Percentiles rank a stretch among this genome's conserved stretches.
Evolutionary conservation across 148 eudicot species (phyloP).

Genomic region (Camellia granthamiana): DNA sequence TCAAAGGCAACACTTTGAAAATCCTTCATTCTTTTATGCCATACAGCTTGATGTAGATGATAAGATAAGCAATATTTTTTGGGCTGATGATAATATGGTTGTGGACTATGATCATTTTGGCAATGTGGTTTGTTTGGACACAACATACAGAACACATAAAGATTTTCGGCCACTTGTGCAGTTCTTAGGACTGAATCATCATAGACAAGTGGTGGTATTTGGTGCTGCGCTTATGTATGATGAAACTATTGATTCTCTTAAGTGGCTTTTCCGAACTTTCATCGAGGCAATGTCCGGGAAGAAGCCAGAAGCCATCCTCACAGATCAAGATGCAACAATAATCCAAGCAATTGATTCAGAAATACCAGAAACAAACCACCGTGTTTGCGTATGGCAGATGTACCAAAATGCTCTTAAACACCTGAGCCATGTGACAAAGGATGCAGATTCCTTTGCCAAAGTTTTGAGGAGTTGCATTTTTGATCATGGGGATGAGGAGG

Average conservation of each 20-base stretch:
- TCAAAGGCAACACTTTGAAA: constrained; percentile 24
- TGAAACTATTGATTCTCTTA: constrained; percentile 18
- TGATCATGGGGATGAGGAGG: constrained; percentile 18
- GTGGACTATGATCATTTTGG: constrained; percentile 20
- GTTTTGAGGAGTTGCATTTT: constrained; percentile 20
- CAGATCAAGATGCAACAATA: constrained; percentile 24
- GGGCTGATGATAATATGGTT: constrained; percentile 28
- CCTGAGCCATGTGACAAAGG: constrained; percentile 8
- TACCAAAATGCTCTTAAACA: constrained; percentile 23
- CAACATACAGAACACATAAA: constrained; percentile 15
- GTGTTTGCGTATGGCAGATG: constrained; percentile 26
- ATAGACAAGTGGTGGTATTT: constrained; percentile 21
- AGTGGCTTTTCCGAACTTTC: constrained; percentile 24
- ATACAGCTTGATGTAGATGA: constrained; percentile 28
- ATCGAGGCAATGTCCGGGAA: constrained; percentile 21
- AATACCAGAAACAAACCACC: constrained; percentile 18
- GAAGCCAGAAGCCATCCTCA: constrained; percentile 25
- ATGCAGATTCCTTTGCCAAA: constrained; percentile 18
- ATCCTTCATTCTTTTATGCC: constrained; percentile 18
- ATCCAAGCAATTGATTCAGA: constrained; percentile 18
- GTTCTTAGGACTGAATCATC: constrained; percentile 26
- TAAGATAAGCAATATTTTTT: constrained; percentile 22
- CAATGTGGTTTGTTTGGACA: constrained; percentile 26
- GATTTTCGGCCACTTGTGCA: constrained; percentile 18
- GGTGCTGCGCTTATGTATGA: constrained; percentile 28